phyloP scores from a whole-genome alignment of 495 filamentous ascomycete species.

The Durotheca rogersii region DNA sequence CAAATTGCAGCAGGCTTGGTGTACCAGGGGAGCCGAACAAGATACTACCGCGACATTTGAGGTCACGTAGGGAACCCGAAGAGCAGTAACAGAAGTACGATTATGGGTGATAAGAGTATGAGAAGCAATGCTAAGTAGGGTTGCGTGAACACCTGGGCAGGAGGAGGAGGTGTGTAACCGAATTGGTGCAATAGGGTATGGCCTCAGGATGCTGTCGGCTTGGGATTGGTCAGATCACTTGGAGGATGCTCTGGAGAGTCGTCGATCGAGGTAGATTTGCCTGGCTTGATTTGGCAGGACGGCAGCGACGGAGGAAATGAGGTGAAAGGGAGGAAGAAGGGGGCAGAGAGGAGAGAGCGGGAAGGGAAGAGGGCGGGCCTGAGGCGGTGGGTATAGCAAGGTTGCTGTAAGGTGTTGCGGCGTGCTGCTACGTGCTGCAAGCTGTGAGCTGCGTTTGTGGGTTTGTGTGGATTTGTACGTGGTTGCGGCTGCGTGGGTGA shows the following conservation, averaged over 20 bases:
- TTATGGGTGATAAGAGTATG: neutral
- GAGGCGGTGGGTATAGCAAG: conserved; percentile 4
- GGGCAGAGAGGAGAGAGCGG: neutral
- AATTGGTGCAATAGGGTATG: neutral
- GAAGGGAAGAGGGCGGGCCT: conserved; percentile 2
- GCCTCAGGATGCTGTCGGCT: neutral
- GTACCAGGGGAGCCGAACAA: conserved; percentile 30
- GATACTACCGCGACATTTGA: conserved; percentile 21
- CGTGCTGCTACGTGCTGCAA: conserved; percentile 6
- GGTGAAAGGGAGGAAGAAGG: neutral
- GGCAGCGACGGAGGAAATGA: conserved; percentile 2
- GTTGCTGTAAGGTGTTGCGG: conserved; percentile 6
- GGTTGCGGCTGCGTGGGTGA: neutral
- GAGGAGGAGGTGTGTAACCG: too few relatives aligned
- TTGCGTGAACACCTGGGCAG: too few relatives aligned
- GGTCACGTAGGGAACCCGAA: conserved; percentile 1
- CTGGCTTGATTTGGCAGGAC: conserved; percentile 14
- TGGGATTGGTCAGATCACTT: neutral
- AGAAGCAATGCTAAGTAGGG: too few relatives aligned
- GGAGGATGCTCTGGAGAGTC: neutral
- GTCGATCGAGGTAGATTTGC: conserved; percentile 13
- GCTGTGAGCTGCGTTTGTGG: neutral
- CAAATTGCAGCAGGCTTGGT: conserved; percentile 3
- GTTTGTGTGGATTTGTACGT: neutral
- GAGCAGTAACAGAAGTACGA: neutral